Evolutionary conservation across 176 grass and related monocot species (phyloP), one percentile per base, ranked within the genome.

Genomic region (Carex cristatella): DNA sequence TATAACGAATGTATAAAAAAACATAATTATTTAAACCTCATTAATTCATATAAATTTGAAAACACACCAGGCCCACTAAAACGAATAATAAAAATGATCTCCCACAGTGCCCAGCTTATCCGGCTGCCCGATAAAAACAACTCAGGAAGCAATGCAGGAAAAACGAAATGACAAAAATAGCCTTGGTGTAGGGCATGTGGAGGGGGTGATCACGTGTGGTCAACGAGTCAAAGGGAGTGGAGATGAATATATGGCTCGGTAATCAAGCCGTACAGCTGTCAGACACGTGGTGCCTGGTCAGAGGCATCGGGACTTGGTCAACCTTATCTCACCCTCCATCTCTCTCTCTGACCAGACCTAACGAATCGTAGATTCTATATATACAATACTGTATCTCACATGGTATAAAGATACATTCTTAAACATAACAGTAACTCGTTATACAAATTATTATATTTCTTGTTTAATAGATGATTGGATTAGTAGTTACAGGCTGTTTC

Each of bases 251-350:
- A 40, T 19, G 62, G 81, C 81, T 3, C 62, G 44, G 69, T 83
- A 83, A 56, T 66, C 18, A 44, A 75, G 49, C 55, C 86, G 86
- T 91, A 80, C 74, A 92, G 73, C 90, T 94, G 90, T 86, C 85
- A 89, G 83, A 94, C 88, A 94, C 90, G 92, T 91, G 91, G 85
- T 86, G 40, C 32, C 18, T 4, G 68, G 59, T 78, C n/a, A 78
- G 69, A 59, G 54, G 46, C 84, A 51, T 86, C 9, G 88, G 84
- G 15, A 89, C 88, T 79, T 78, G 88, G 65, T 89, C 84, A 83
- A 86, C 75, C 87, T 89, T 81, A 83, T 78, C 88, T 70, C 55
- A 69, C 74, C 3, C 31, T 9, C 85, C 73, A n/a, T 14, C 73
- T 35, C 33, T 14, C 73, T 35, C 56, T 63, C 83, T 57, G 38